phyloP scores from a whole-genome alignment of 2,329 filamentous ascomycete species.

The Clarireedia paspali region DNA sequence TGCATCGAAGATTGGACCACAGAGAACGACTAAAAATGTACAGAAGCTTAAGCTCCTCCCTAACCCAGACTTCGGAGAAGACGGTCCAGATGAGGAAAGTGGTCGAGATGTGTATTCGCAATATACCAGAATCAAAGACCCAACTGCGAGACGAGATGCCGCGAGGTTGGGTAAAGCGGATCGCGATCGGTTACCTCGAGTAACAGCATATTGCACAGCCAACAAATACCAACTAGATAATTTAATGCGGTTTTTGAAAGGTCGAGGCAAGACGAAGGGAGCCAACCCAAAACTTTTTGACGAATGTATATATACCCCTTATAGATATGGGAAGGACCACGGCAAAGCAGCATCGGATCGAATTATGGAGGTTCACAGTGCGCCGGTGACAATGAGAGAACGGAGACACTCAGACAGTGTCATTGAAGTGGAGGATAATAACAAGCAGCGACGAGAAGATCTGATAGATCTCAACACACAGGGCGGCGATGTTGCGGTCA shows the following conservation, averaged over 20 bases:
- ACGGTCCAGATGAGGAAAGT: slow-evolving; percentile 76
- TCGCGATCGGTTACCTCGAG: slow-evolving; percentile 74
- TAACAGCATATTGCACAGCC: slow-evolving; percentile 95
- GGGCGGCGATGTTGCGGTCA: slow-evolving; percentile 27
- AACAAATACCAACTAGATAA: slow-evolving; percentile 86
- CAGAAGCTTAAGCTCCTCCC: slow-evolving; percentile 97
- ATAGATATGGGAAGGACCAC: slow-evolving; percentile 58
- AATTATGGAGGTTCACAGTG: slow-evolving; percentile 22
- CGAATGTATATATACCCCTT: slow-evolving; percentile 95
- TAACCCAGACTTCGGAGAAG: slow-evolving; percentile 75
- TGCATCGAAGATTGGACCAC: slow-evolving; percentile 75
- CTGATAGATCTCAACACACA: slow-evolving; percentile 52
- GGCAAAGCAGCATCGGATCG: slow-evolving; percentile 27
- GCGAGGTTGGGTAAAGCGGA: slow-evolving; percentile 91
- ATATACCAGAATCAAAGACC: slow-evolving; percentile 96
- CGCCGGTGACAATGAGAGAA: slow-evolving; percentile 42
- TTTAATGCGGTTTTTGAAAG: slow-evolving; percentile 85
- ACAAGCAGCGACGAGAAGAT: slow-evolving; percentile 47
- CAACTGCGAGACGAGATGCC: slow-evolving; percentile 84
- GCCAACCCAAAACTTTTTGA: slow-evolving; percentile 89
- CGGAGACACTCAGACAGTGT: slow-evolving; percentile 71
- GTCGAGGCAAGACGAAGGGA: slow-evolving; percentile 66
- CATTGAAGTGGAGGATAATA: slow-evolving; percentile 56
- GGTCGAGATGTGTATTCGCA: slow-evolving; percentile 95
- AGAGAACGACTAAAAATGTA: slow-evolving; percentile 88